These are phyloP conservation scores for Thozetella sp. DNA, from an alignment of 495 filamentous ascomycete species.

Conservation along the genomic window DNA sequence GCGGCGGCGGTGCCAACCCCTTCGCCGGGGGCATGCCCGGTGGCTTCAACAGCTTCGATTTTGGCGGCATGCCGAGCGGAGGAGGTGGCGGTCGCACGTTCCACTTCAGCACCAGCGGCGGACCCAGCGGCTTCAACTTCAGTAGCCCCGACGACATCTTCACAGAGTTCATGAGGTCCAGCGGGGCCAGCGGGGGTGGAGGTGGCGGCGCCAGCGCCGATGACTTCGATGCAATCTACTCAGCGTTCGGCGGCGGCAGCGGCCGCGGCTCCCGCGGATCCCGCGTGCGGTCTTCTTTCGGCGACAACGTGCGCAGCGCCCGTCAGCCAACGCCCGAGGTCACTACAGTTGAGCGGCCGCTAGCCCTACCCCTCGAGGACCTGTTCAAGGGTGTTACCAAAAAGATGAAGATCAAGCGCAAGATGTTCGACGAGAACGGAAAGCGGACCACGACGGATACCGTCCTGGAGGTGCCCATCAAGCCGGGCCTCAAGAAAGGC, in stretches of 20 bases:
- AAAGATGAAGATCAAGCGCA: slow-evolving; percentile 97
- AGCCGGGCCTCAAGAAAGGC: slow-evolving; percentile 90
- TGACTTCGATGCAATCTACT: slow-evolving; percentile 28
- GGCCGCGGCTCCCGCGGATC: slow-evolving; percentile 34
- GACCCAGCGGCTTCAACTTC: slow-evolving; percentile 69
- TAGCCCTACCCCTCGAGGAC: slow-evolving; percentile 84
- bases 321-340: slow-evolving; percentile 77
- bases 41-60: slow-evolving; percentile 56
- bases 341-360: slow-evolving; percentile 82
- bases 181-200: slow-evolving; percentile 46
- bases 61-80: slow-evolving; percentile 39
- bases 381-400: slow-evolving; percentile 82
- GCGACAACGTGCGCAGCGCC: slow-evolving; percentile 43
- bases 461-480: slow-evolving; percentile 90
- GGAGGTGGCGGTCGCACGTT: slow-evolving; percentile 60
- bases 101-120: slow-evolving; percentile 67
- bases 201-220: slow-evolving; percentile 38
- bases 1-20: slow-evolving; percentile 41
- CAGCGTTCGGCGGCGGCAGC: slow-evolving; percentile 32
- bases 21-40: slow-evolving; percentile 45
- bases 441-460: slow-evolving; percentile 86
- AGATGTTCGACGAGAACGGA: slow-evolving; percentile 84
- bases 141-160: slow-evolving; percentile 85
- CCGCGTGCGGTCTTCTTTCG: slow-evolving; percentile 39
- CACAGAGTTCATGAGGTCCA: slow-evolving; percentile 70